Base-by-base conservation (phyloP, 768 basidiomycete genomes). In the Lactifluus volemus region DNA sequence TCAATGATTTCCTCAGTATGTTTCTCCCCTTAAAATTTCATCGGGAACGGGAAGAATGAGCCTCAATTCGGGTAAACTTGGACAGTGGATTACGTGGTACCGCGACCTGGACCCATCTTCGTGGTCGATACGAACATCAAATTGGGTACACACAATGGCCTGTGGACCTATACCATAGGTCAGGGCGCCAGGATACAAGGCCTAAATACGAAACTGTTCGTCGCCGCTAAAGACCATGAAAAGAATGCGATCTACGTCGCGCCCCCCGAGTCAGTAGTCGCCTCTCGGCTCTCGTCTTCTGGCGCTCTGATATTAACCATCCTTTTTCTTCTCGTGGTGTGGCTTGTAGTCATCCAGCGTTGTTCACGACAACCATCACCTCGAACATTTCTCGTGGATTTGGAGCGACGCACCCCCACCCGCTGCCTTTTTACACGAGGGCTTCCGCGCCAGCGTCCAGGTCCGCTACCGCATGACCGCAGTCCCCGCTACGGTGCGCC, bases 141-240 rank as follows among this genome's bases (percentile, higher is more conserved):
- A 4, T 51, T 89, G 1, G 87, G 81, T 1, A 54, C 72, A 45
- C 95, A 98, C 68, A 60, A 76, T 1, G 95, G 95, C 0, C 72
- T 94, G 0, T 95, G 91, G 89, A 79, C 78, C 21, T 93, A 83
- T 68, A 96, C 94, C 1, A 79, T 97, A 49, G 95, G 95, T 2
- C 87, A 98, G 70, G 80, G 84, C 34, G 85, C 88, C 0, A 81
- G 81, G 49, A 70, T 96, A 21, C 69, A 73, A 1, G 90, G 92
- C 2, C 75, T 84, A 74, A 71, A 73, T 1, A 68, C 79, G 53
- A 81, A 78, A 68, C 79, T 86, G 76, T 95, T 85, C 63, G 89
- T 97, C 5, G 83, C 83, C 0, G 70, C 73, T 41, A 98, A 98
- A 70, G 84, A 92, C 63, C 63, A 72, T 2, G 67, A 70, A 11